A percentile compares a stretch with the other conserved stretches of the same genome.
Conservation (phyloP, 768 basidiomycete species). For the Boletus vermiculosoides region DNA sequence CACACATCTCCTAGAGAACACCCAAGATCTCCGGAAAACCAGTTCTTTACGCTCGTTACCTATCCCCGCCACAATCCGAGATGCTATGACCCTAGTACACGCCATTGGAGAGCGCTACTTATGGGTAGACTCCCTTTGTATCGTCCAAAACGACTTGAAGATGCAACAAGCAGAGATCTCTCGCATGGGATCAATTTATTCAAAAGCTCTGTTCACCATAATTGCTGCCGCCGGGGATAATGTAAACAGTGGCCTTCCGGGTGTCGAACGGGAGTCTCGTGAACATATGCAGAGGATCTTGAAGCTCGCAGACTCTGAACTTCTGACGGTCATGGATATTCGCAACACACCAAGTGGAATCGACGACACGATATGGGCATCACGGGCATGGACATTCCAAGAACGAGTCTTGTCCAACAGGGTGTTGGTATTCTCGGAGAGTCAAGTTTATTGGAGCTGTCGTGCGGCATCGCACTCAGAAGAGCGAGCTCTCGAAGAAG, state of each 20-base stretch:
- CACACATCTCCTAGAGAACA: conserved; percentile 6
- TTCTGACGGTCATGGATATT: not conserved
- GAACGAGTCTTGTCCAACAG: conserved; percentile 16
- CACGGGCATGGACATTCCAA: conserved; percentile 20
- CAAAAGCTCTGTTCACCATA: conserved; percentile 16
- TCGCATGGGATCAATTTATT: conserved; percentile 22
- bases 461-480: conserved; percentile 4
- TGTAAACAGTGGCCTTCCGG: conserved; percentile 13
- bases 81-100: conserved; percentile 19
- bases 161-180: conserved; percentile 18
- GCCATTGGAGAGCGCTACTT: conserved; percentile 23
- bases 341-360: not conserved
- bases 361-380: conserved; percentile 6
- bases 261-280: conserved; percentile 3
- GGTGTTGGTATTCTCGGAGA: conserved; percentile 16
- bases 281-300: conserved; percentile 4
- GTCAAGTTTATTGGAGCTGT: conserved; percentile 20
- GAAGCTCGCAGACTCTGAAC: not conserved
- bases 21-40: conserved; percentile 1
- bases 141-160: conserved; percentile 16
- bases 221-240: conserved; percentile 13
- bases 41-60: conserved; percentile 1
- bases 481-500: conserved; percentile 12
- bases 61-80: conserved; percentile 23
- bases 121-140: conserved; percentile 28